Conservation (phyloP, 2,329 filamentous ascomycete genomes). For the Fusarium nematophilum region DNA sequence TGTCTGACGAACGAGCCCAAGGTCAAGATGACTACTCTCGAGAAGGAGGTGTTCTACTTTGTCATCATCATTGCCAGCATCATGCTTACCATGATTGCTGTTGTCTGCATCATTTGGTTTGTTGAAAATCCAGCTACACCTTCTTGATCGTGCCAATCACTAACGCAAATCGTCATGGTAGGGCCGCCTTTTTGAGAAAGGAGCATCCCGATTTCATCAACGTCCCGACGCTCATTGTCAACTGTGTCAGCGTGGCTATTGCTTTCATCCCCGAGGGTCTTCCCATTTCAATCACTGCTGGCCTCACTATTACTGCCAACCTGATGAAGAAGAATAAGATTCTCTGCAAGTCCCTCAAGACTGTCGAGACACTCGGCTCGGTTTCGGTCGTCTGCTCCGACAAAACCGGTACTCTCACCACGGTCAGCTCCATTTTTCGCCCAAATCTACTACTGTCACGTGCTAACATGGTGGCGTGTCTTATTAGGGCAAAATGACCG, state of each 20-base stretch:
- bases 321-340: slow-evolving; percentile 82
- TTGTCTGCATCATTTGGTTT: slow-evolving; percentile 75
- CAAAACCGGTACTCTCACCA: slow-evolving; percentile 78
- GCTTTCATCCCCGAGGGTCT: slow-evolving; percentile 82
- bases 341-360: slow-evolving; percentile 83
- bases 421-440: slow-evolving; percentile 49
- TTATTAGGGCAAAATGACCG: slow-evolving; percentile 76
- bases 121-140: too few relatives aligned
- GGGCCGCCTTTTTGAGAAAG: slow-evolving; percentile 76
- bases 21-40: slow-evolving; percentile 74
- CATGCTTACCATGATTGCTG: slow-evolving; percentile 72
- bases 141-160: too few relatives aligned
- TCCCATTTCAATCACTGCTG: slow-evolving; percentile 76
- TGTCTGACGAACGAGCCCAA: slow-evolving; percentile 77
- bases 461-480: slow-evolving; percentile 6
- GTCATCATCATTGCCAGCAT: slow-evolving; percentile 76
- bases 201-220: slow-evolving; percentile 77
- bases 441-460: too few relatives aligned
- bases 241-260: slow-evolving; percentile 77
- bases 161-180: slow-evolving; percentile 42
- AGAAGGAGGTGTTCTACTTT: slow-evolving; percentile 79
- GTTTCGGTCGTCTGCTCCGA: slow-evolving; percentile 82
- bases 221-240: slow-evolving; percentile 77
- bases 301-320: slow-evolving; percentile 80
- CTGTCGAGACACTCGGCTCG: slow-evolving; percentile 79